Base-by-base conservation (phyloP, 2,329 filamentous ascomycete species). In the Tothia fuscella region DNA sequence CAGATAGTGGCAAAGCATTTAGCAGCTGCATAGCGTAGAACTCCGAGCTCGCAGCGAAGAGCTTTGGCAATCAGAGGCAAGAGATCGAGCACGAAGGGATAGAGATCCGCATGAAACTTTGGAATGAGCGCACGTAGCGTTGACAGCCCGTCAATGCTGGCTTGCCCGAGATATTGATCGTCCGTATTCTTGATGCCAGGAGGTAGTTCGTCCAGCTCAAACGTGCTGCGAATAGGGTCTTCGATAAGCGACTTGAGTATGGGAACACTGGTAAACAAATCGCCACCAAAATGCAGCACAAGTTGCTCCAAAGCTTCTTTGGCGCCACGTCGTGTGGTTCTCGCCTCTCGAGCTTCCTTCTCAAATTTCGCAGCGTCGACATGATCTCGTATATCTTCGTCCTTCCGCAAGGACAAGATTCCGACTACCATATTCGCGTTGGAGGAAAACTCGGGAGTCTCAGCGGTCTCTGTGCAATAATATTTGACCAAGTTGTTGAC, bases 1-100 rank as follows among this genome's bases (percentile, higher is more conserved):
- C 93, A 98, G 33, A 96, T 82, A 2, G 91, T 98, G 6, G 91
- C 93, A 58, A 98, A 78, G 57, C 91, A 96, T 60, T 98, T 98
- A 1, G 91, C 91, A 19, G 91, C 91, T 63, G 89, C 91, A 61
- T 98, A 98, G 29, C 91, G 77, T 57, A 98, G 85, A 2, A 98
- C 86, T 2, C 91, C 93, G 12, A 96, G 71, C 51, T 81, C 77
- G 16, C 85, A 93, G 51, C 89, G 85, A 32, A 98, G 69, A 3
- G 86, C 89, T 59, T 82, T 89, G 51, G 87, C 84, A 41, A 98
- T 78, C 28, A 89, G 70, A 6, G 89, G 87, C 59, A 95, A 74
- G 52, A 95, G 74, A 38, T 80, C 71, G 59, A 93, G 78, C 32
- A 96, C 74, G 62, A 93, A 94, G 2, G 75, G 65, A 57, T 91